phyloP scores from a whole-genome alignment of 371 early-diverging fungal genomes.

The Mucor racemosus region DNA sequence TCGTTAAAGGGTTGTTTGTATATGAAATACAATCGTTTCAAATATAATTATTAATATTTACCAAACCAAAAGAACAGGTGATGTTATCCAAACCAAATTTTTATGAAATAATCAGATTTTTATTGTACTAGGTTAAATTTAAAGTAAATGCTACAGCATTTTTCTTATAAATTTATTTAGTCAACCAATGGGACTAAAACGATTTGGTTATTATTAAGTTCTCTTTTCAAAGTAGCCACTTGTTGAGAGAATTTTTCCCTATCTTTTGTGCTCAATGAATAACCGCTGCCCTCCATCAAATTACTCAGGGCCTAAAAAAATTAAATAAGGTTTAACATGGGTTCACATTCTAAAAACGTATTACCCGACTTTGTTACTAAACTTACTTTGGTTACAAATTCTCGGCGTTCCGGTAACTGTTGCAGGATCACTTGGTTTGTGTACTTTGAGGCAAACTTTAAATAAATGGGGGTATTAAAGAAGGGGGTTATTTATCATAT shows the following conservation, averaged over 20 bases:
- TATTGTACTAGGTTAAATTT: not conserved
- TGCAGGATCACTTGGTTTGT: slow-evolving; percentile 65
- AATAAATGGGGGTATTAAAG: not conserved
- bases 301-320: slow-evolving; percentile 45
- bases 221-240: slow-evolving; percentile 67
- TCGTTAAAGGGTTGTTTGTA: too few relatives aligned
- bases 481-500: not conserved
- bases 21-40: too few relatives aligned
- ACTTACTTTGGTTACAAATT: slow-evolving; percentile 62
- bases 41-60: not conserved
- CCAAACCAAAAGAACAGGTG: not conserved
- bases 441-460: slow-evolving; percentile 69
- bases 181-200: slow-evolving; percentile 43
- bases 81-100: not conserved
- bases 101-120: not conserved
- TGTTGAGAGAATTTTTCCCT: slow-evolving; percentile 80
- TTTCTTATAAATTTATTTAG: not conserved
- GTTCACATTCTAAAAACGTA: slow-evolving; percentile 4
- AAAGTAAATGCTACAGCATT: not conserved
- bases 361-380: slow-evolving; percentile 9
- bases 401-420: slow-evolving; percentile 75
- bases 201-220: slow-evolving; percentile 52
- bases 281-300: slow-evolving; percentile 72
- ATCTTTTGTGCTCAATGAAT: slow-evolving; percentile 63
- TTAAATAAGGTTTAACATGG: slow-evolving; percentile 16